Evolutionary conservation across 352 stramenopile species (phyloP), one percentile per base, ranked within the genome.

Genomic region (Phytopythium kandeliae): DNA sequence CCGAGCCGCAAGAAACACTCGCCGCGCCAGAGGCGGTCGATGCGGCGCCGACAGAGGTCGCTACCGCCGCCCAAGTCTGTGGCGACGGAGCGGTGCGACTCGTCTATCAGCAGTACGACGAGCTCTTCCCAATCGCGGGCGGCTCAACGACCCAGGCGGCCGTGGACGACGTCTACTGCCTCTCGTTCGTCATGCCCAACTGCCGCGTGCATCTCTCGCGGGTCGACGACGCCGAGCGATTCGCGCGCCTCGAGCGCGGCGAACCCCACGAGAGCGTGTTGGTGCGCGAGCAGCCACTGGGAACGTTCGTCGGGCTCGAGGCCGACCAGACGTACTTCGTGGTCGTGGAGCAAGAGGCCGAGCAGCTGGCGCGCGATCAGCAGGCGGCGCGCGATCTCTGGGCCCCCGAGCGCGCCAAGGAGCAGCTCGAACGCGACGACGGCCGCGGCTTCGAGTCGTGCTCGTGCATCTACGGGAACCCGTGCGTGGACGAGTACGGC

Each of bases 151-250:
- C 76, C n/a, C 73, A 86, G 35, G 62, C 69, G 2, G 67, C 53
- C 11, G 73, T 96, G 37, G 84, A 96, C 63, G 84, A 95, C 10
- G 71, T 86, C 8, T 96, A 95, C 53, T 94, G 79, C 47, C 62
- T 96, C 33, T 91, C 78, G 8, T 94, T 95, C 51, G 85, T 95
- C 21, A 95, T 96, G 85, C 85, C 83, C 28, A 85, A 88, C 31
- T 96, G 83, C 48, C 67, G 79, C 12, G 64, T 96, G 11, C 85
- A 85, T 24, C 65, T 96, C 22, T 88, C 77, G 5, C 50, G 45
- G 1, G 63, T 81, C 33, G 55, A 79, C 30, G 71, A 69, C 35
- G 46, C 62, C 19, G 67, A 86, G 60, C 76, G 67, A 6, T 86
- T 86, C 45, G 62, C 65, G 26, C 68, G 73, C 1, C 69, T 89